Evolutionary conservation across 225 moss, liverwort and hornwort species (phyloP).

Genomic region (Asterella californica): DNA sequence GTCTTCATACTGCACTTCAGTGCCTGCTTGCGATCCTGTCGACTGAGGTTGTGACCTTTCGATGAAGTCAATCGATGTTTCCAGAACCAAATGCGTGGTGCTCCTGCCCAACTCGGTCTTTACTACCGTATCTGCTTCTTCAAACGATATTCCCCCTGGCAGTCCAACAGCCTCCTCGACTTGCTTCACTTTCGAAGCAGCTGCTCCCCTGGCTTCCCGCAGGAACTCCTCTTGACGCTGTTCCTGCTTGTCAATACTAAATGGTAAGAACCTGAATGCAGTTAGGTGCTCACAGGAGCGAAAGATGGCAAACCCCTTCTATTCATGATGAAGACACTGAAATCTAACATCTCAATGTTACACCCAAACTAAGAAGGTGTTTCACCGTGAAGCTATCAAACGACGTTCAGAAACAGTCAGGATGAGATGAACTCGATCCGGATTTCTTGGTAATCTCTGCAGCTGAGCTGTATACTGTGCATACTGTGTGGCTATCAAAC

Average conservation of each 20-base stretch:
- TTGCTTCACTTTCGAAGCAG: slow-evolving; percentile 12
- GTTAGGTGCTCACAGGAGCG: background rate
- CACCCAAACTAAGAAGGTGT: background rate
- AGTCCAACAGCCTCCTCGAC: slow-evolving; percentile 7
- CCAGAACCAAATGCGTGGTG: slow-evolving; percentile 9
- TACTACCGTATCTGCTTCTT: slow-evolving; percentile 21
- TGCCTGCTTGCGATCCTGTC: background rate
- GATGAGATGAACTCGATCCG: background rate
- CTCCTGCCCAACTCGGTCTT: background rate
- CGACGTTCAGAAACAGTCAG: background rate
- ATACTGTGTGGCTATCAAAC: background rate
- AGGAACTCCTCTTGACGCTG: slow-evolving; percentile 26
- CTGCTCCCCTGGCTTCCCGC: slow-evolving; percentile 9
- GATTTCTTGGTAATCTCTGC: background rate
- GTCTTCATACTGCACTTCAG: background rate
- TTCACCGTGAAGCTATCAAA: background rate
- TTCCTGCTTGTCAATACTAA: slow-evolving; percentile 18
- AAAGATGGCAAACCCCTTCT: background rate
- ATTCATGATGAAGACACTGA: background rate
- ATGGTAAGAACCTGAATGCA: background rate
- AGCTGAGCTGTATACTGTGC: too few relatives aligned
- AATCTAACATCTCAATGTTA: background rate
- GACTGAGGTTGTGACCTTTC: slow-evolving; percentile 7
- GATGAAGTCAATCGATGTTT: slow-evolving; percentile 16
- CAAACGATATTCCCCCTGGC: slow-evolving; percentile 22